Conservation (phyloP, 257 asterid genomes). For the Plantago elongata region DNA sequence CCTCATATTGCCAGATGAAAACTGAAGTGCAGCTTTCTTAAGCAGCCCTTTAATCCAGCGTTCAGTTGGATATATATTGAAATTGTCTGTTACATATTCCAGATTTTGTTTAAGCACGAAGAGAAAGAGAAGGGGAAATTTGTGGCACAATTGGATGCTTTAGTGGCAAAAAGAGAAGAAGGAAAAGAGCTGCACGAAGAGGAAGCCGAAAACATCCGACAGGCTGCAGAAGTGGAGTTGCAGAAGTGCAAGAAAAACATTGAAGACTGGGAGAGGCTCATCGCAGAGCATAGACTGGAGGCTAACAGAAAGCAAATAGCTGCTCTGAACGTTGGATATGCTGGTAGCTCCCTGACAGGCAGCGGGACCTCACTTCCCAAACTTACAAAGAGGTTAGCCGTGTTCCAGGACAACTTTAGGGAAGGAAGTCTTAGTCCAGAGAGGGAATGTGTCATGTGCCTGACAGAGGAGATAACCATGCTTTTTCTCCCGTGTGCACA, state of each 20-base stretch:
- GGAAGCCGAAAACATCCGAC: constrained; percentile 41
- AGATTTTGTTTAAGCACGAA: constrained; percentile 59
- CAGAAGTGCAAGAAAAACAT: constrained; percentile 34
- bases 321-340: constrained; percentile 42
- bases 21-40: too few relatives aligned
- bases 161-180: constrained; percentile 37
- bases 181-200: constrained; percentile 26
- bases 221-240: constrained; percentile 31
- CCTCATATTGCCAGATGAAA: too few relatives aligned
- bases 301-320: constrained; percentile 48
- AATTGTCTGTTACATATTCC: constrained; percentile 11
- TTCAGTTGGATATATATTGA: background rate
- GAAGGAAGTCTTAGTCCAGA: constrained; percentile 37
- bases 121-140: constrained; percentile 40
- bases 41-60: too few relatives aligned
- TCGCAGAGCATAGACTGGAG: constrained; percentile 38
- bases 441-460: constrained; percentile 87
- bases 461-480: constrained; percentile 62
- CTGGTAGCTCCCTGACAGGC: constrained; percentile 19
- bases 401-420: constrained; percentile 35
- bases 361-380: constrained; percentile 20
- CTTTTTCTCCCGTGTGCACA: constrained; percentile 84
- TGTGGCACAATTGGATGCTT: constrained; percentile 16
- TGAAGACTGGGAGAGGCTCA: constrained; percentile 36
- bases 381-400: constrained; percentile 36